Base-by-base conservation (phyloP, 176 grass and related monocot genomes). In the Avena atlantica region DNA sequence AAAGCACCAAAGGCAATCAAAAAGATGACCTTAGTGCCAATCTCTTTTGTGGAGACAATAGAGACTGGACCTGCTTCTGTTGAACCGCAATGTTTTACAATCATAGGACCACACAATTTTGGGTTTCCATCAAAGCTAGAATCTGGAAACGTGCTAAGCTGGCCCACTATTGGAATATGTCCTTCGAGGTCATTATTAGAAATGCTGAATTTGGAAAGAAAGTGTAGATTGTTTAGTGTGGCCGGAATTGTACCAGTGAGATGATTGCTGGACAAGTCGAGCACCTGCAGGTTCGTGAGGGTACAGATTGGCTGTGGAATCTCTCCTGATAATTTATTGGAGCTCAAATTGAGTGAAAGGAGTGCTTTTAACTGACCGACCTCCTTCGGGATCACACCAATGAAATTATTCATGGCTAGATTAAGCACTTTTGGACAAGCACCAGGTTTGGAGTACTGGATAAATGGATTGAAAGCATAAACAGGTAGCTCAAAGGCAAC, bases 1-100 rank as follows among this genome's bases (percentile, higher is more conserved):
- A 75, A 84, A 31, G 56, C 40, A 12, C 53, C 44, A 85, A 85
- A 76, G 15, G 58, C 55, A 23, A 65, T 76, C 1, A 2, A 12
- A 65, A 85, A 82, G 2, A 48, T 48, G 0, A 10, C 11, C 58
- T 31, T 51, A 65, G 9, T n/a, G 19, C 21, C 4, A 4, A 10
- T 72, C 50, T 66, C 27, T 40, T 31, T 48, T 49, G 44, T 85
- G 83, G 53, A 17, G 15, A 56, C 53, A 17, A 56, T 6, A 6
- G 14, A 56, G 15, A 7, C 53, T 56, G 53, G 53, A 56, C 53
- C 53, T 42, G 40, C 40, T 42, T 42, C 40, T 42, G 5, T 42
- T 42, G 40, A 42, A 42, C 40, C 6, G 40, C 40, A 42, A 7
- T 6, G 40, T 6, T 42, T 42, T 42, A 42, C 40, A 42, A 42